These are phyloP conservation scores for Catharanthus roseus DNA, from an alignment of 257 asterid genomes.

Conservation along the genomic window DNA sequence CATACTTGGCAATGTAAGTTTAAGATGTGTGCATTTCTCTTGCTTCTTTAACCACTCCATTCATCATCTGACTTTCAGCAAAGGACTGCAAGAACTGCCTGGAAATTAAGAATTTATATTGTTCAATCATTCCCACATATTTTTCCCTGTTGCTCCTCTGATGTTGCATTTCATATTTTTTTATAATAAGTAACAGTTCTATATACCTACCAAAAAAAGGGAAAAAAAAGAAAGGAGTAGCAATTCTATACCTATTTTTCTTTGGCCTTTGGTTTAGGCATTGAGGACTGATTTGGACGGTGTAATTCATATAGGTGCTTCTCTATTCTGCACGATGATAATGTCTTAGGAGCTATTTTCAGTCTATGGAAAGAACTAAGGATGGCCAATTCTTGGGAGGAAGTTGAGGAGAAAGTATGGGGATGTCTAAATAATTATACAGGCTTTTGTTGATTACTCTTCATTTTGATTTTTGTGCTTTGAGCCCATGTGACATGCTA, in stretches of 20 bases:
- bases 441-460: conserved; percentile 23
- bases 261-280: background rate
- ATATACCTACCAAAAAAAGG: too few relatives aligned
- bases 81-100: conserved; percentile 3
- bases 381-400: conserved; percentile 76
- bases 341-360: conserved; percentile 79
- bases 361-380: conserved; percentile 67
- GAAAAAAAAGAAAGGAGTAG: too few relatives aligned
- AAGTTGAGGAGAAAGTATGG: conserved; percentile 88
- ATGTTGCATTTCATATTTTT: background rate
- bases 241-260: background rate
- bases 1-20: conserved; percentile 88
- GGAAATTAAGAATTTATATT: background rate
- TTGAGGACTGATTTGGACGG: conserved; percentile 7
- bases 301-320: conserved; percentile 53
- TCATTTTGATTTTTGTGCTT: conserved; percentile 5
- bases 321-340: conserved; percentile 79
- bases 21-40: conserved; percentile 10
- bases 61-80: conserved; percentile 1
- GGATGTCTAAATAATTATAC: conserved; percentile 58
- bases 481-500: background rate
- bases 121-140: background rate
- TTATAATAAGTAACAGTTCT: background rate
- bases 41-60: conserved; percentile 11
- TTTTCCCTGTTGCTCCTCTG: background rate